A percentile compares a stretch with the other conserved stretches of the same genome.
Conservation (phyloP, 495 filamentous ascomycete species). For the Penicillium bovifimosum region DNA sequence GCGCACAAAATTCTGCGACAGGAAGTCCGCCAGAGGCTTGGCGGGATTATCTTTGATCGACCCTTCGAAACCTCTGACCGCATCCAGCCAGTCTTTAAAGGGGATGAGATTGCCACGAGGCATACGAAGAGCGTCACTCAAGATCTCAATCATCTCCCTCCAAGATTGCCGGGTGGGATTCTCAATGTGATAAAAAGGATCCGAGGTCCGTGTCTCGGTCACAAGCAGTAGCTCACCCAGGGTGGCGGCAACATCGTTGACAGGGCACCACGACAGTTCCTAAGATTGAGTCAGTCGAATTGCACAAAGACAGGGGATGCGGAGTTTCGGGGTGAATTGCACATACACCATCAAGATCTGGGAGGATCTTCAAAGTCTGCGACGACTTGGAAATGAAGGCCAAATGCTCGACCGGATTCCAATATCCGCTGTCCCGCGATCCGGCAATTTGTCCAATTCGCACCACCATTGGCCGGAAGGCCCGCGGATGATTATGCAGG, state of each 20-base stretch:
- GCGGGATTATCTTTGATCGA: no score
- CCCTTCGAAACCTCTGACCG: no score
- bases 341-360: slow-evolving; percentile 33
- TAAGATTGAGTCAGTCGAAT: no score
- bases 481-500: slow-evolving; percentile 3
- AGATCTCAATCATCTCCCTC: slow-evolving; percentile 33
- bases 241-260: slow-evolving; percentile 39
- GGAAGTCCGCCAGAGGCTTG: slow-evolving; percentile 38
- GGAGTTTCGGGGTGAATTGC: not conserved
- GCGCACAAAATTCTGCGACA: slow-evolving; percentile 45
- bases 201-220: slow-evolving; percentile 10
- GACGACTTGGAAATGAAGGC: slow-evolving; percentile 47
- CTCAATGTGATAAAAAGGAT: slow-evolving; percentile 52
- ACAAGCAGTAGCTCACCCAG: slow-evolving; percentile 37
- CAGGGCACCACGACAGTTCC: slow-evolving; percentile 43
- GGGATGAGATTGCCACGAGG: slow-evolving; percentile 33
- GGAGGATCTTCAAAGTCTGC: slow-evolving; percentile 40
- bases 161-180: slow-evolving; percentile 48
- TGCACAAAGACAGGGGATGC: no score
- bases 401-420: slow-evolving; percentile 50
- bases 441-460: slow-evolving; percentile 48
- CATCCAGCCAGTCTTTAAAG: slow-evolving; percentile 41
- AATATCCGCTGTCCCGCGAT: slow-evolving; percentile 44
- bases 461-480: slow-evolving; percentile 16
- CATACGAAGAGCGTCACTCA: slow-evolving; percentile 40